Base-by-base conservation (phyloP, 495 filamentous ascomycete genomes). In the Neurospora sp. region DNA sequence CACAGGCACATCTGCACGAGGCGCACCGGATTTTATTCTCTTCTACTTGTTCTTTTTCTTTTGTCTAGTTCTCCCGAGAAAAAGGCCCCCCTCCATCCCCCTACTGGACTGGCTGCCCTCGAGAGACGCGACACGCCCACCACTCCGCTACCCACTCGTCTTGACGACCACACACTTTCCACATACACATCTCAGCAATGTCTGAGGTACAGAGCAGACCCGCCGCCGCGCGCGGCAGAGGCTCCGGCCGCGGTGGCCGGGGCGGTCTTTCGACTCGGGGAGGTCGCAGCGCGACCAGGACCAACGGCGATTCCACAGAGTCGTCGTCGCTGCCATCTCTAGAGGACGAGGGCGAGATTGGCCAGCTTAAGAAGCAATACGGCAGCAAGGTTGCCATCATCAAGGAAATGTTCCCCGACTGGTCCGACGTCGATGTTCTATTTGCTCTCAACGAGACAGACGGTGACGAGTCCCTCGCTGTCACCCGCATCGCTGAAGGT, bases 401-500 rank as follows among this genome's bases (percentile, higher is more conserved):
- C 79, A 93, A 92, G 81, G 95, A 97, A 79, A 88, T 98, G 84
- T 97, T 97, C 85, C 89, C 93, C 37, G 89, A 92, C 81, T 97
- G 94, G 94, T 92, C 94, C 70, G 90, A 94, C 74, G 92, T 96
- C 78, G 94, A 98, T 80, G 87, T 98, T 70, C 89, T 97, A 70
- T 94, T 94, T 77, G 94, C 94, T 70, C 85, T 99, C 73, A 88
- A 96, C 80, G 96, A 99, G 85, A 94, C 93, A 46, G 88, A 94
- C 78, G 96, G 95, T 77, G 93, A 98, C 80, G 87, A 97, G 71
- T 89, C 92, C 77, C 85, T 88, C 75, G 91, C 95, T 76, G 94
- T 93, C 84, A 90, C 92, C 78, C 91, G 92, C 82, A 98, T 99
- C 78, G 91, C 90, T 76, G 93, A 98, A 83, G 96, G 96, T 97